Conservation (phyloP, 2,329 filamentous ascomycete species). For the Alternaria panax region DNA sequence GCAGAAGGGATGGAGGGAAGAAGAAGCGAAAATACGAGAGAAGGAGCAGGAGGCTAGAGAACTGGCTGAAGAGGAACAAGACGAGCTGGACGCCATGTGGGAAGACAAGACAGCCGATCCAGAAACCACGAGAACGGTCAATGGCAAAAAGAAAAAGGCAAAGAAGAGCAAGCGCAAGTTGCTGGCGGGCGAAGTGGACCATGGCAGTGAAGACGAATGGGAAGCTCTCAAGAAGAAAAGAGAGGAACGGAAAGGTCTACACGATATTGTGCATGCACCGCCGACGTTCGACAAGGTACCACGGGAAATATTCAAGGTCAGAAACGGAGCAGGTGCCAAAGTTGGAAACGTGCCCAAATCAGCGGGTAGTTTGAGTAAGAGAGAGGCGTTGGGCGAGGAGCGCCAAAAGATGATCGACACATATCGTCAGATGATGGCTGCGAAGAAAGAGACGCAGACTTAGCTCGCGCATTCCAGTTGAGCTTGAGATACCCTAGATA, state of each 20-base stretch:
- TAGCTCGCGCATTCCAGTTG: neutral
- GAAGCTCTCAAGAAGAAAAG: slow-evolving; percentile 68
- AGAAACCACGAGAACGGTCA: slow-evolving; percentile 55
- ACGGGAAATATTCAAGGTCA: slow-evolving; percentile 70
- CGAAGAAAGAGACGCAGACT: slow-evolving; percentile 27
- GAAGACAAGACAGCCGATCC: slow-evolving; percentile 69
- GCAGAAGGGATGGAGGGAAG: slow-evolving; percentile 65
- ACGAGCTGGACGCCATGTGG: slow-evolving; percentile 68
- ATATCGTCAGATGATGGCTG: slow-evolving; percentile 73
- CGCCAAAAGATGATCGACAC: slow-evolving; percentile 74
- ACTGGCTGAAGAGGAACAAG: slow-evolving; percentile 68
- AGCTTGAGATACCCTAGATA: neutral
- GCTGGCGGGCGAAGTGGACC: slow-evolving; percentile 57
- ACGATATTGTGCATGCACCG: slow-evolving; percentile 75
- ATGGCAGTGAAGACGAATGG: slow-evolving; percentile 78
- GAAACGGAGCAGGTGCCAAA: slow-evolving; percentile 69
- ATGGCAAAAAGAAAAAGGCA: slow-evolving; percentile 58
- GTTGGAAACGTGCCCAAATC: slow-evolving; percentile 73
- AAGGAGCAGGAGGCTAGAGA: slow-evolving; percentile 80
- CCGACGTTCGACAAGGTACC: slow-evolving; percentile 72
- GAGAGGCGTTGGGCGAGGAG: slow-evolving; percentile 75
- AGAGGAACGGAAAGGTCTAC: slow-evolving; percentile 63
- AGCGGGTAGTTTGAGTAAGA: slow-evolving; percentile 73
- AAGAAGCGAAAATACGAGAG: slow-evolving; percentile 66
- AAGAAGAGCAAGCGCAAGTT: slow-evolving; percentile 61